Evolutionary conservation across 495 filamentous ascomycete species (phyloP).

Genomic region (Daldinia vernicosa): DNA sequence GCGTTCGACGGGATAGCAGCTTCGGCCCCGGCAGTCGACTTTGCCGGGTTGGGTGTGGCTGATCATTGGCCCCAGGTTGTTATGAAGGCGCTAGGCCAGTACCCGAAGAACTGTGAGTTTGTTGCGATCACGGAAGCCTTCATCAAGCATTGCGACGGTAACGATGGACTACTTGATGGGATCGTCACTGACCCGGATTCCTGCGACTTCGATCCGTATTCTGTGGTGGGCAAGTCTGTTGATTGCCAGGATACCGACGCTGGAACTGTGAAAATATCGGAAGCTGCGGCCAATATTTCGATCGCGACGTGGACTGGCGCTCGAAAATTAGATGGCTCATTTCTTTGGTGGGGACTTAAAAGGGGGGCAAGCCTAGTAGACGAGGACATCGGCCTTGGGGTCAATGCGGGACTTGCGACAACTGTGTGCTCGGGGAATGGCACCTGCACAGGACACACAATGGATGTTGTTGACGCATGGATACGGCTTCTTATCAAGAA

Average conservation of each 20-base stretch:
- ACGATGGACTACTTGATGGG: conserved; percentile 52
- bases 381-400: background rate
- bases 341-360: conserved; percentile 31
- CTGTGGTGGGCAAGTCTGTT: conserved; percentile 42
- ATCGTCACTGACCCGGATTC: conserved; percentile 48
- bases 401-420: conserved; percentile 21
- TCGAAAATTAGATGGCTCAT: conserved; percentile 4
- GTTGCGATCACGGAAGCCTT: conserved; percentile 43
- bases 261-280: conserved; percentile 19
- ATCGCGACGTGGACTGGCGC: conserved; percentile 43
- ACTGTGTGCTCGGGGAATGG: conserved; percentile 29
- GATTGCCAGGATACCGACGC: conserved; percentile 22
- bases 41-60: conserved; percentile 26
- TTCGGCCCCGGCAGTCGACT: conserved; percentile 48
- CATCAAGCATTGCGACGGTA: conserved; percentile 48
- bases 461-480: conserved; percentile 19
- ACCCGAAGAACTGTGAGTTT: conserved; percentile 41
- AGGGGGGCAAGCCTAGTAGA: conserved; percentile 19
- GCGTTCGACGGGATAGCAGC: conserved; percentile 56
- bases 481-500: conserved; percentile 36
- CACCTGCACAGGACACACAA: conserved; percentile 29
- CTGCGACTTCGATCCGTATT: conserved; percentile 50
- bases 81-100: conserved; percentile 40
- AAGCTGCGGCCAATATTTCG: conserved; percentile 28
- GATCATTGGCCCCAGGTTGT: conserved; percentile 43